Conservation (phyloP, 371 early-diverging fungal genomes). For the Zopfochytrium polystomum region DNA sequence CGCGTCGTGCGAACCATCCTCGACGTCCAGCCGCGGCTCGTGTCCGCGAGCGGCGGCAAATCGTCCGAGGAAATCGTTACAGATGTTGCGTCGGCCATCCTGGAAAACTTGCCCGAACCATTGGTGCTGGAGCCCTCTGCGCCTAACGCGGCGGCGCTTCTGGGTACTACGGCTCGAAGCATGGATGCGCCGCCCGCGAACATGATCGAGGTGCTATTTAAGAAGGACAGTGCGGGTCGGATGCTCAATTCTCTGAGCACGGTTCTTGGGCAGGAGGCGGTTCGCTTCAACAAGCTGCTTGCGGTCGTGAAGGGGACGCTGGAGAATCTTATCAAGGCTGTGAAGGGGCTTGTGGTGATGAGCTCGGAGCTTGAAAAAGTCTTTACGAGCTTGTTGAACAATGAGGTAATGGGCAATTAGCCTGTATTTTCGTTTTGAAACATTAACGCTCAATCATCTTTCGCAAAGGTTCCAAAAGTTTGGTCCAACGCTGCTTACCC, state of each 20-base stretch:
- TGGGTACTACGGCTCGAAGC: background rate
- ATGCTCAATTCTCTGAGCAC: slow-evolving; percentile 53
- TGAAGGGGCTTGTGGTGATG: slow-evolving; percentile 57
- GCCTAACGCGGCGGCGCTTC: slow-evolving; percentile 7
- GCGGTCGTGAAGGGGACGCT: slow-evolving; percentile 36
- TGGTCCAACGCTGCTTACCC: slow-evolving; percentile 53
- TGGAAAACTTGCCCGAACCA: slow-evolving; percentile 45
- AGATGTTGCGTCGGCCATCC: slow-evolving; percentile 39
- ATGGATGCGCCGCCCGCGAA: slow-evolving; percentile 11
- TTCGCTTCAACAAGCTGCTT: slow-evolving; percentile 51
- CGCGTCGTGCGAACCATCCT: slow-evolving; percentile 46
- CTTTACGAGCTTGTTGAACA: slow-evolving; percentile 49
- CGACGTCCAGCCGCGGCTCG: slow-evolving; percentile 54
- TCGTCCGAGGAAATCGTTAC: slow-evolving; percentile 48
- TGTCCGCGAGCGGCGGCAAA: slow-evolving; percentile 34
- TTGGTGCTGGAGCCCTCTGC: slow-evolving; percentile 38
- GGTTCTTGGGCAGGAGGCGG: slow-evolving; percentile 49
- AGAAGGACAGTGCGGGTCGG: slow-evolving; percentile 45
- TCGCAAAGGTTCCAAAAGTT: slow-evolving; percentile 39
- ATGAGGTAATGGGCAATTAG: slow-evolving; percentile 38
- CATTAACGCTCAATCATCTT: background rate
- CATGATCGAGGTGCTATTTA: slow-evolving; percentile 39
- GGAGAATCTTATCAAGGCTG: slow-evolving; percentile 49
- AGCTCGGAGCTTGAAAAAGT: slow-evolving; percentile 52
- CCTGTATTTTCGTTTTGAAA: background rate